A percentile compares a stretch with the other conserved stretches of the same genome.
phyloP scores from a whole-genome alignment of 192 early-diverging fungal species.

The Coemansia sp. region DNA sequence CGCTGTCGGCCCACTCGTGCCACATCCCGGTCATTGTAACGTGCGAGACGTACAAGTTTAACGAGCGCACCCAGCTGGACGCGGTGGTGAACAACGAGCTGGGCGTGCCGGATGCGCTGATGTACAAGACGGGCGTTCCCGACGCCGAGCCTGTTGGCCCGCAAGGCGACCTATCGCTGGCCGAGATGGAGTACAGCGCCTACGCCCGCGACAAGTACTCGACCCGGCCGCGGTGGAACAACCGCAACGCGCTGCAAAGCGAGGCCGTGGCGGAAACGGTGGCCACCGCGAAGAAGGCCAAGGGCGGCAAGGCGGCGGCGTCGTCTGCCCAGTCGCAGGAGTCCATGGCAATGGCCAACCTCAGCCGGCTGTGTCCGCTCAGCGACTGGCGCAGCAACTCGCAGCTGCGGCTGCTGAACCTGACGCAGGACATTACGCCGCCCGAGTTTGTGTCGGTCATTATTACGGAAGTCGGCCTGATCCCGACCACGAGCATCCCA shows the following conservation, averaged over 20 bases:
- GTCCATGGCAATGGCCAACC: constrained; percentile 13
- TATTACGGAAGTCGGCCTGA: constrained; percentile 88
- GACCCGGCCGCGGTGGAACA: constrained; percentile 48
- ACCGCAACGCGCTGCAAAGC: constrained; percentile 15
- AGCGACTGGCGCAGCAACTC: constrained; percentile 74
- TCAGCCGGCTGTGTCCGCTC: constrained; percentile 37
- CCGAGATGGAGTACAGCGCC: constrained; percentile 52
- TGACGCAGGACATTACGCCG: constrained; percentile 95
- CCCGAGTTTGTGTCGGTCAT: constrained; percentile 88
- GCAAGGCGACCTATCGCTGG: constrained; percentile 23
- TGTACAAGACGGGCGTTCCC: constrained; percentile 49
- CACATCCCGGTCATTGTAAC: constrained; percentile 94
- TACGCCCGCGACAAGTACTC: constrained; percentile 53
- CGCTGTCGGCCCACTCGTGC: constrained; percentile 82
- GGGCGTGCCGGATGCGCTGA: constrained; percentile 84
- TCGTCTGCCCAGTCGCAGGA: constrained; percentile 25
- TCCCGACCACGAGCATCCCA: constrained; percentile 85
- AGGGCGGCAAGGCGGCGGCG: constrained; percentile 11
- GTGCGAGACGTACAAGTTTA: constrained; percentile 97
- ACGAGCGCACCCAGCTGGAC: constrained; percentile 87
- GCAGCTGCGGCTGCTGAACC: constrained; percentile 81
- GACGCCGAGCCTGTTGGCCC: constrained; percentile 45
- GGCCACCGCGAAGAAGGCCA: constrained; percentile 14
- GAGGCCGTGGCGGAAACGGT: constrained; percentile 7
- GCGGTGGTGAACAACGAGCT: constrained; percentile 97